Evolutionary conservation across 306 rosid genomes (phyloP), one percentile per base, ranked within the genome.

Genomic region (Pyrus communis): DNA sequence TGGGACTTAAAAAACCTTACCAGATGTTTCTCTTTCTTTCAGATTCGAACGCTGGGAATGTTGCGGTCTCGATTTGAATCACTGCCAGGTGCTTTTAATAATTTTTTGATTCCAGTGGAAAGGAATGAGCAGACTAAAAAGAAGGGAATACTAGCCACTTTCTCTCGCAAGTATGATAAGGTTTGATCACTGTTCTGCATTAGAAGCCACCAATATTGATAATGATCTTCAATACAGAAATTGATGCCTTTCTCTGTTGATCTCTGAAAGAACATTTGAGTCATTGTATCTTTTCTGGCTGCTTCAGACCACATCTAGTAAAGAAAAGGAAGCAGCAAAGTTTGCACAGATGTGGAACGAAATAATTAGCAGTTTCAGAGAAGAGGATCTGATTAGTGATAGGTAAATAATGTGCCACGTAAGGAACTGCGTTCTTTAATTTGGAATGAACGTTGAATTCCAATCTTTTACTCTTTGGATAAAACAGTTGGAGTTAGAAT

Each of bases 321-420:
- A 87, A 78, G 96, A 83, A 54, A 87, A 89, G 72, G 91, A 80
- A 75, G 91, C 93, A 51, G 96, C 98, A 21, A 89, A 96, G 78
- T 95, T 95, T 89, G 88, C 97, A 40, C 97, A 95, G 83, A 84
- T 95, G 80, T 95, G 97, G 97, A 95, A 95, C 74, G 88, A 88
- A 76, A 95, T 92, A 75, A 86, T 95, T 62, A 88, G 77, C 82
- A 90, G 99, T 83, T 89, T 95, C 84, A 85, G 99, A 83, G 97
- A 92, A 64, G 98, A 95, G 84, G 98, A 95, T 84, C 88, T 95
- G 25, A 95, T 92, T 80, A 84, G 80, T 81, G 82, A 92, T 83
- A 86, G 97, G 98, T 92, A 80, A 81, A 61, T 68, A 43, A 15
- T 70, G 43, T 71, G 66, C 70, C 30, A 55, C 59, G 35, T 65